Evolutionary conservation across 768 basidiomycete genomes (phyloP).

Genomic region (Kwoniella sp.): DNA sequence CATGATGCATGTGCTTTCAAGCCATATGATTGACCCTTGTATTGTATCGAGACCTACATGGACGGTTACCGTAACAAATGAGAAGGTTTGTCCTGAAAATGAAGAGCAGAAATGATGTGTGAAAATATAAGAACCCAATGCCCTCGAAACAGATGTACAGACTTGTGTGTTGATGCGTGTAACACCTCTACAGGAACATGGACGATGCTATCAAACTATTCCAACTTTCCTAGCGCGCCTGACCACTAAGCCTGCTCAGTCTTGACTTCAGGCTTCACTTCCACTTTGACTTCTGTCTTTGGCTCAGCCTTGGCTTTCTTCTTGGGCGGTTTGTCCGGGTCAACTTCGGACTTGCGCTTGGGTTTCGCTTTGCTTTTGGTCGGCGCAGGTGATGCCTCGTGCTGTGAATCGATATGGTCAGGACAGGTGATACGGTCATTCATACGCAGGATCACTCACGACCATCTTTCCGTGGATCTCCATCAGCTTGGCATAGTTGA

Average conservation of each 20-base stretch:
- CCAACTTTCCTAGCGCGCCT: neutral
- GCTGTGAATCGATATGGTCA: too few species aligned
- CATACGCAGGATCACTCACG: too few species aligned
- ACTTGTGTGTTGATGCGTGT: too few species aligned
- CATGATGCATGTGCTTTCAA: neutral
- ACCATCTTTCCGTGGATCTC: slow-evolving; percentile 95
- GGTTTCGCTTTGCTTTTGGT: slow-evolving; percentile 34
- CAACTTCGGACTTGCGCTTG: slow-evolving; percentile 30
- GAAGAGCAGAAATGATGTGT: too few species aligned
- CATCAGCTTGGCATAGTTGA: slow-evolving; percentile 87
- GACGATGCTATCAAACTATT: neutral
- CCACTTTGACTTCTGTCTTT: slow-evolving; percentile 7
- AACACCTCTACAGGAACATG: neutral
- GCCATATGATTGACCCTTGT: neutral
- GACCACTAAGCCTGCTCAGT: neutral
- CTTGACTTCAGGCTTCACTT: slow-evolving; percentile 14
- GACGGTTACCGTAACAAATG: neutral
- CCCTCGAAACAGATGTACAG: too few species aligned
- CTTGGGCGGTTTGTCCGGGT: slow-evolving; percentile 19
- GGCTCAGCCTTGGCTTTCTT: slow-evolving; percentile 34
- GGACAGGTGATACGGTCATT: too few species aligned
- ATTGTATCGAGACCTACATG: neutral
- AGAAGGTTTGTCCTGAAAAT: too few species aligned
- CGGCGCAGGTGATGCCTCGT: slow-evolving; percentile 34
- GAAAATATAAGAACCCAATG: too few species aligned